Base-by-base conservation (phyloP, 2,329 filamentous ascomycete species). In the Trichoderma atroviride region DNA sequence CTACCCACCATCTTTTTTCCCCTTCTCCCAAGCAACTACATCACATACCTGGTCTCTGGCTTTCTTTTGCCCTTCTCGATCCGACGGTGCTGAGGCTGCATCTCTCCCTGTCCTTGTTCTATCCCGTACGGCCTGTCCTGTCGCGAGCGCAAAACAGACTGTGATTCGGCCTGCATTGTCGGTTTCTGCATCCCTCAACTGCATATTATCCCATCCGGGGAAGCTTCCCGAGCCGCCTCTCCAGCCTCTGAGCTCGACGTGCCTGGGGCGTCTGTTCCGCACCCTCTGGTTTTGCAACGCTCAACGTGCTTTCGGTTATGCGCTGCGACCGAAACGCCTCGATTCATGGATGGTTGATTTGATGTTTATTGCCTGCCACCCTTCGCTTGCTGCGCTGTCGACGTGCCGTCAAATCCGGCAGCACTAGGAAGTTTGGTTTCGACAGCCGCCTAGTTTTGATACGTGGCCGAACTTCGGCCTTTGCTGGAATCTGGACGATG, bases 291-390 rank as follows among this genome's bases (percentile, higher is more conserved):
- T 50, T 59, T 47, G 37, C 63, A 35, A 35, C 16, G 55, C 55
- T 47, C 53, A 52, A 35, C 19, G 63, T 22, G 22, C 52, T 59
- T 35, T 52, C 55, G 55, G 29, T 29, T 52, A 59, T 59, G 55
- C 63, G 63, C 63, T 52, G 55, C 63, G 55, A 50, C 40, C 63
- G 37, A 52, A 40, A 22, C 33, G 35, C 55, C 14, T 67, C 40
- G 31, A 22, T 43, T 57, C 37, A 50, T 70, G 63, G 57, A 68
- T 68, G 35, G 22, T 70, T 70, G 69, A 70, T 58, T 70, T 70
- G 69, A 70, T 58, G 22, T 61, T 62, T n/a, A 13, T 50, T 24
- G 47, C 47, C 64, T 27, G 37, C 64, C 64, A n/a, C 50, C 33
- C 47, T 4, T 19, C 47, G 14, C 35, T 31, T 33, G 27, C 35